A percentile compares a stretch with the other conserved stretches of the same genome.
Conservation (phyloP, 208 protist species). For the Trichomonas gallinae region DNA sequence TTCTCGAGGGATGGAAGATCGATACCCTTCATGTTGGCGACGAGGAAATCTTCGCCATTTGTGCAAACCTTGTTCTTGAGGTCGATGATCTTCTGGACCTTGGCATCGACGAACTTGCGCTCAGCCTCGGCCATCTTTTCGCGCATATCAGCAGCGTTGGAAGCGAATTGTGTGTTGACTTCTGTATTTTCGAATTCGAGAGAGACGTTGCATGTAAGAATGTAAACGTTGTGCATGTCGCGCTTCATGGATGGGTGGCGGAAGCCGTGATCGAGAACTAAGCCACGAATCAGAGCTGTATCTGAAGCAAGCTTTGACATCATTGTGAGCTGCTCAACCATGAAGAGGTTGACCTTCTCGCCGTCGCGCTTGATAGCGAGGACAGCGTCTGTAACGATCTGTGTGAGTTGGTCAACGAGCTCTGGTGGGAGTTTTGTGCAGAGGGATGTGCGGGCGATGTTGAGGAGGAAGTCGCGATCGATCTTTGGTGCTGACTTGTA, state of each 20-base stretch:
- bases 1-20: conserved; percentile 97
- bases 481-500: conserved; percentile 53
- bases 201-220: conserved; percentile 96
- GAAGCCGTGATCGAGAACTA: conserved; percentile 98
- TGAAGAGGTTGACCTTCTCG: conserved; percentile 82
- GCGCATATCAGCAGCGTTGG: conserved; percentile 83
- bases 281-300: conserved; percentile 84
- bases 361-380: conserved; percentile 24
- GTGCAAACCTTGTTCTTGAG: conserved; percentile 81
- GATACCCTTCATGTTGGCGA: conserved; percentile 99
- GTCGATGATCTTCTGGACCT: conserved; percentile 88
- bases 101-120: conserved; percentile 74
- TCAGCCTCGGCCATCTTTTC: conserved; percentile 72
- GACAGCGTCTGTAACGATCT: conserved; percentile 41
- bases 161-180: conserved; percentile 91
- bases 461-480: conserved; percentile 70
- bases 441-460: conserved; percentile 39
- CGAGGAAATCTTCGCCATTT: conserved; percentile 77
- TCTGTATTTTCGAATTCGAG: conserved; percentile 95
- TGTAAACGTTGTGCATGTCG: conserved; percentile 85
- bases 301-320: conserved; percentile 65
- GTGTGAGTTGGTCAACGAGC: conserved; percentile 59
- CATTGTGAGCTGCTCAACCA: conserved; percentile 99
- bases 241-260: conserved; percentile 78
- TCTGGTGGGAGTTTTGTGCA: conserved; percentile 48